These are phyloP conservation scores for Silene vulgaris DNA, from an alignment of 179 eudicot genomes.

Conservation along the genomic window DNA sequence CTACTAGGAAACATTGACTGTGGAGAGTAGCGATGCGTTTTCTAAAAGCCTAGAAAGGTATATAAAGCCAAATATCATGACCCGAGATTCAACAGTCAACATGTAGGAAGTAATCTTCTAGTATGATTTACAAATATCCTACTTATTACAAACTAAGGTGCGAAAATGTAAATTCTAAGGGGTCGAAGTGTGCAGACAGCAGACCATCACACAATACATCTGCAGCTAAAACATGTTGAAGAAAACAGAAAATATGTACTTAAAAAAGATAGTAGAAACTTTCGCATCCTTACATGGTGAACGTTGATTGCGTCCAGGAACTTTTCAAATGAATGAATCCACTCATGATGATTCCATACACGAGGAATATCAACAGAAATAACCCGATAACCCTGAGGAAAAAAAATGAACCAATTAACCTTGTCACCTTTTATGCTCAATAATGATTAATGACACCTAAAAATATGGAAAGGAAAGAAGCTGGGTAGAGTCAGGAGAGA, in stretches of 20 bases:
- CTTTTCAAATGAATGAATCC: slow-evolving; percentile 96
- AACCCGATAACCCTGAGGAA: slow-evolving; percentile 83
- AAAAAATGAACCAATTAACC: slow-evolving; percentile 11
- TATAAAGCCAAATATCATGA: too few relatives aligned
- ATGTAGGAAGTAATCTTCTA: too few relatives aligned
- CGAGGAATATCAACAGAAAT: slow-evolving; percentile 95
- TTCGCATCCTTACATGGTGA: slow-evolving; percentile 73
- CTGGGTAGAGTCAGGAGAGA: neutral
- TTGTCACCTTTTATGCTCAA: neutral
- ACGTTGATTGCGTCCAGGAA: slow-evolving; percentile 88
- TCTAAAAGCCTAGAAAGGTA: too few relatives aligned
- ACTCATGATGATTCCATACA: slow-evolving; percentile 85
- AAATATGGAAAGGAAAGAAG: neutral
- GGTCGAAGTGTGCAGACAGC: too few relatives aligned
- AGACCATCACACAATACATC: too few relatives aligned
- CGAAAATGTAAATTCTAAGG: too few relatives aligned
- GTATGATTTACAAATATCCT: too few relatives aligned
- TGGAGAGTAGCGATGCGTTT: too few relatives aligned
- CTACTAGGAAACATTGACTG: too few relatives aligned
- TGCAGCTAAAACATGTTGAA: neutral
- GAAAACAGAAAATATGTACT: neutral
- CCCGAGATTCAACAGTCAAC: too few relatives aligned
- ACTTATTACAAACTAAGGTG: too few relatives aligned
- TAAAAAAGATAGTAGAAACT: slow-evolving; percentile 10
- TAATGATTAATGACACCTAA: neutral